Conservation (phyloP, 2,329 filamentous ascomycete genomes). For the Tolypocladium nubicola region DNA sequence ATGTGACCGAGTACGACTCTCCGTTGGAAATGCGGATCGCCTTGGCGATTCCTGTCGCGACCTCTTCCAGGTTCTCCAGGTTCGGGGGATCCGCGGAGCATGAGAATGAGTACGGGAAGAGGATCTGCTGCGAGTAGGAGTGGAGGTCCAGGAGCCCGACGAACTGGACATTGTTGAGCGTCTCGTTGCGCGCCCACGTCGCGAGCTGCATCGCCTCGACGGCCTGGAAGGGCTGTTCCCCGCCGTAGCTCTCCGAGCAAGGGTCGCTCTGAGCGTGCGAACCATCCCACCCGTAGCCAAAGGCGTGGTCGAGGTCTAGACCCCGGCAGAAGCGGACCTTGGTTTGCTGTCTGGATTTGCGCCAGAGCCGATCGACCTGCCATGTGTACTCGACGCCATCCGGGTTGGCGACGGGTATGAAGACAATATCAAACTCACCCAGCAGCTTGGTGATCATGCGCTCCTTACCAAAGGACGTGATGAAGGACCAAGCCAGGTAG, state of each 20-base stretch:
- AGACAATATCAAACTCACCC: slow-evolving; percentile 75
- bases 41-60: slow-evolving; percentile 80
- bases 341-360: slow-evolving; percentile 84
- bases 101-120: slow-evolving; percentile 85
- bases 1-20: slow-evolving; percentile 65
- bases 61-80: slow-evolving; percentile 82
- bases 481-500: slow-evolving; percentile 80
- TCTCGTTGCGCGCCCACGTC: slow-evolving; percentile 75
- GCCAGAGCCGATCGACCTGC: slow-evolving; percentile 86
- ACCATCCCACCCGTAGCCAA: slow-evolving; percentile 75
- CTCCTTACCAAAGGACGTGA: slow-evolving; percentile 70
- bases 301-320: slow-evolving; percentile 80
- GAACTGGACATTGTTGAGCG: slow-evolving; percentile 61
- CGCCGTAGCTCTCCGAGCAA: slow-evolving; percentile 85
- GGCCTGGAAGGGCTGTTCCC: slow-evolving; percentile 72
- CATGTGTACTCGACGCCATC: slow-evolving; percentile 94
- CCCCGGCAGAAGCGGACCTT: slow-evolving; percentile 74
- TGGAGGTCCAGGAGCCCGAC: slow-evolving; percentile 86
- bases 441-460: slow-evolving; percentile 65
- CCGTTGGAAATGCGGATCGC: slow-evolving; percentile 73
- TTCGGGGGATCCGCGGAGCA: slow-evolving; percentile 72
- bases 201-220: slow-evolving; percentile 67
- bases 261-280: slow-evolving; percentile 58
- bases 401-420: slow-evolving; percentile 82
- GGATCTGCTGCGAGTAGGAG: slow-evolving; percentile 87